Evolutionary conservation across 306 rosid species (phyloP), one percentile per base, ranked within the genome.

Genomic region (Canavalia gladiata): DNA sequence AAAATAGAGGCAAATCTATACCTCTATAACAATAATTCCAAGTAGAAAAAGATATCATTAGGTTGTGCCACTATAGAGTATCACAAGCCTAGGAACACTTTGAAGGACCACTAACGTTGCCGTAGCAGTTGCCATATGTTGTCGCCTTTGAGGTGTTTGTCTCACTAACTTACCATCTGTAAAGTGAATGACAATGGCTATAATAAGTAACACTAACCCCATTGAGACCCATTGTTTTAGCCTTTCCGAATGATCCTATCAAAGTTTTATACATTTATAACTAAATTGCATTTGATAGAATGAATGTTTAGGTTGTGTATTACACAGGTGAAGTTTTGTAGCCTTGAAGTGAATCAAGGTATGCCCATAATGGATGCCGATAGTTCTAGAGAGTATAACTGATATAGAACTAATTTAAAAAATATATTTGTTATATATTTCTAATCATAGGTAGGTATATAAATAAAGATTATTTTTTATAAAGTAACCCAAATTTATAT

Each of bases 301-400:
- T 51, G 13, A 6, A 67, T n/a, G 49, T 71, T 29, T 13, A 51
- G 2, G 12, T 8, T 79, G 5, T 33, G 5, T 51, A 54, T 50
- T 43, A 41, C 41, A 63, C 4, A 6, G 79, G 60, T 60, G 57
- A 29, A 56, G 49, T 30, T n/a, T 77, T 50, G 76, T 58, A 84
- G 92, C 98, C 97, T 92, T 91, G 83, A 92, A 92, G 86, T 94
- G 97, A 65, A 92, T 85, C 87, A 94, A 84, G 79, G 92, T 87
- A 66, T 92, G 98, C 8, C 98, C 97, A 72, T 92, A 94, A 72
- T 94, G 97, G 87, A 94, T 87, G 35, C 98, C 97, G 39, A 94
- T 88, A 30, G 93, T 86, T 73, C 94, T 93, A 28, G 93, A 90
- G 81, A 92, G 87, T 52, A 92, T 88, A 55, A 93, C 97, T 25